phyloP scores from a whole-genome alignment of 257 asterid species.

The Forsythia suspensa region DNA sequence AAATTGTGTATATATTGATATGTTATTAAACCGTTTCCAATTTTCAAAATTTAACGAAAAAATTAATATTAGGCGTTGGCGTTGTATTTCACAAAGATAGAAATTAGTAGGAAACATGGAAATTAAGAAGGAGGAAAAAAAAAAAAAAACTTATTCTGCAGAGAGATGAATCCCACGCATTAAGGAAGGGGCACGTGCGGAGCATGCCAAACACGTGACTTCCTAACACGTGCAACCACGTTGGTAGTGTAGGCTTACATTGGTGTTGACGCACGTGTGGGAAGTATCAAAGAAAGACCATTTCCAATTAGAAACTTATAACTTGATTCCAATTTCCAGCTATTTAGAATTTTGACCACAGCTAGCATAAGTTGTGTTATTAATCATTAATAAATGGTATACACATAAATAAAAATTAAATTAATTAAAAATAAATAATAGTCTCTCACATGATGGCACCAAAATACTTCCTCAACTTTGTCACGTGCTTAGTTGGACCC shows the following conservation, averaged over 20 bases:
- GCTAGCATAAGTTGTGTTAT: slow-evolving; percentile 17
- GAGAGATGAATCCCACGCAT: slow-evolving; percentile 15
- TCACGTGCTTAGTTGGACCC: slow-evolving; percentile 87
- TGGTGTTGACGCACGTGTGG: slow-evolving; percentile 53
- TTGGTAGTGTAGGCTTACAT: slow-evolving; percentile 33
- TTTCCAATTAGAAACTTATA: background rate
- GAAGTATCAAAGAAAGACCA: slow-evolving; percentile 45
- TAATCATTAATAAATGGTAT: background rate
- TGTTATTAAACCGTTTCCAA: too few species aligned
- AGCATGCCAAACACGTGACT: slow-evolving; percentile 43
- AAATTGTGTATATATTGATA: too few species aligned
- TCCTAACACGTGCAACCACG: slow-evolving; percentile 58
- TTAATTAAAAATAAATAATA: background rate
- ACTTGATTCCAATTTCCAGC: slow-evolving; percentile 43
- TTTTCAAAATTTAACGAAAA: too few species aligned
- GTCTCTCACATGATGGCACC: slow-evolving; percentile 73
- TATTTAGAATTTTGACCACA: slow-evolving; percentile 40
- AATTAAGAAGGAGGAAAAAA: too few species aligned
- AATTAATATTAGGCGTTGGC: too few species aligned
- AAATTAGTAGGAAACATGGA: too few species aligned
- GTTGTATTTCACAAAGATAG: too few species aligned
- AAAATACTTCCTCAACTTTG: slow-evolving; percentile 61
- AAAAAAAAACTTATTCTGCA: too few species aligned
- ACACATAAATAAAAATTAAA: background rate
- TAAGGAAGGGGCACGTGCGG: slow-evolving; percentile 48